Percentiles rank a stretch among this genome's conserved stretches.
Conservation (phyloP, 805 yeast genomes). For the Saturnispora sekii region DNA sequence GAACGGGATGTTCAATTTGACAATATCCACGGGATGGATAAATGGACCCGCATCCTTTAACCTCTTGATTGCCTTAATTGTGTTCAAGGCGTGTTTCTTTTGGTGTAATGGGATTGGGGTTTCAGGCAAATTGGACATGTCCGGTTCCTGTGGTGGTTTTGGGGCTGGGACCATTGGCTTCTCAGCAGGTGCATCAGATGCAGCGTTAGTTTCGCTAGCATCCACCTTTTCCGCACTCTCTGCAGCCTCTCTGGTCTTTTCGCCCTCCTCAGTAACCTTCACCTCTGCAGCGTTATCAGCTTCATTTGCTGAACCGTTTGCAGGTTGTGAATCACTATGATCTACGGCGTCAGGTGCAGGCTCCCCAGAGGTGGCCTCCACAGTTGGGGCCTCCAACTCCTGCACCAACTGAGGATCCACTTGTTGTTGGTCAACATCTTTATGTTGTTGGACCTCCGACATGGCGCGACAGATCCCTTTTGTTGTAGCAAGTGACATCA, state of each 20-base stretch:
- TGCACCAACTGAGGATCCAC: not conserved
- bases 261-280: not conserved
- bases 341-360: not conserved
- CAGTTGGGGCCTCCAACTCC: not conserved
- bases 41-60: conserved; percentile 91
- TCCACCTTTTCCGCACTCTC: not conserved
- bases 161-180: conserved; percentile 53
- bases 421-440: not conserved
- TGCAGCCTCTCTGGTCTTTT: not conserved
- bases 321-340: not conserved
- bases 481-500: conserved; percentile 1
- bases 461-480: not conserved
- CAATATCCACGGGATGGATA: conserved; percentile 79
- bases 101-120: conserved; percentile 77
- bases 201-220: not conserved
- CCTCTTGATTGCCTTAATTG: conserved; percentile 79
- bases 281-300: not conserved
- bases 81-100: conserved; percentile 63
- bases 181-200: conserved; percentile 7
- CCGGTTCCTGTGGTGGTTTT: conserved; percentile 64
- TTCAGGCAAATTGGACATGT: conserved; percentile 55
- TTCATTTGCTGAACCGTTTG: not conserved
- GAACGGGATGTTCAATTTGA: conserved; percentile 80
- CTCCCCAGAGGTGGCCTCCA: no score
- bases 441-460: conserved; percentile 1